Evolutionary conservation across 2,329 filamentous ascomycete genomes (phyloP), one percentile per base, ranked within the genome.

Genomic region (Aspergillus sp.): DNA sequence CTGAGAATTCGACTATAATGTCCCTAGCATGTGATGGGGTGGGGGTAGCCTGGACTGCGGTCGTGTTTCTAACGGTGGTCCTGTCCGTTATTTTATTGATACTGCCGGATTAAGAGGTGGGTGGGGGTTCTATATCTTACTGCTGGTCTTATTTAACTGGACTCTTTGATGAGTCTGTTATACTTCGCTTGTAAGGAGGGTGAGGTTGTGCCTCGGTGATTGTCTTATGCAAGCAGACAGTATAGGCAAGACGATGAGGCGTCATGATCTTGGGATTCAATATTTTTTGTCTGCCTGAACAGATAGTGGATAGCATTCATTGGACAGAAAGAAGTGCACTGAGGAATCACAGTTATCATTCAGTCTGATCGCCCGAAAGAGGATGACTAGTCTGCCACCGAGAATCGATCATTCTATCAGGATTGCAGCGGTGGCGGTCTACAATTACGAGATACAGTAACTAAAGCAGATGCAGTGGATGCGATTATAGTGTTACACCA

Each of bases 401-500:
- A 20, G 40, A 42, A 42, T 20, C 40, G 19, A 42, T 12, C 17
- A 9, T 42, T 42, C 40, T 46, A 24, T 0, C 24, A 30, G 34
- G 34, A 1, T 30, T 30, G 27, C 27, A 11, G 27, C 3, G 34
- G 34, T 37, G 34, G 34, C n/a, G 15, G 24, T 46, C 24, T 42
- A 51, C 49, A 5, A 51, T 51, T 34, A 51, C n/a, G 24, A 15
- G 41, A 45, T 45, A 30, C 9, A 30, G 27, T 30, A 44, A 20
- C 11, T 44, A 24, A 19, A 30, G 8, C 9, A 30, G 22, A 22
- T 7, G 11, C 34, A 13, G 17, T 34, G 5, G 13, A 27, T 17
- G 15, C 17, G 15, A 27, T 7, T 30, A 17, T 15, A 20, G 17
- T 22, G 12, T 52, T 68, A 92, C 34, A 92, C 70, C 15, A 93